These are phyloP conservation scores for Penicillium sclerotigenum DNA, from an alignment of 2,329 filamentous ascomycete genomes.

Conservation along the genomic window DNA sequence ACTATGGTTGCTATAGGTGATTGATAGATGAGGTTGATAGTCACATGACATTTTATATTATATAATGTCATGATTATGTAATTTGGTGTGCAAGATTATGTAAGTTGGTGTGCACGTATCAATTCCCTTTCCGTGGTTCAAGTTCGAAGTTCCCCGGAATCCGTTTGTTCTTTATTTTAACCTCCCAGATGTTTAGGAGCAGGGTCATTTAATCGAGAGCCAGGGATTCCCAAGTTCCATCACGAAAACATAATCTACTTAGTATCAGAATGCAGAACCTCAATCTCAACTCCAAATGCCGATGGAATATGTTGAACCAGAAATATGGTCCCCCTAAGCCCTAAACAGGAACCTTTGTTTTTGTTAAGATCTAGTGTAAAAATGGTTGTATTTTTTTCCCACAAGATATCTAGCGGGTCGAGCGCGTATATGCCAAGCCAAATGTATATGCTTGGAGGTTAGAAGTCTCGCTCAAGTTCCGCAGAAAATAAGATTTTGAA, in stretches of 20 bases:
- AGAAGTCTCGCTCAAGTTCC: too few relatives aligned
- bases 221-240: not conserved
- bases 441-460: not conserved
- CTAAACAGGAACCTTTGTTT: too few relatives aligned
- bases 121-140: not conserved
- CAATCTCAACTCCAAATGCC: not conserved
- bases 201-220: too few relatives aligned
- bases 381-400: too few relatives aligned
- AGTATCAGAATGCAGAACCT: not conserved
- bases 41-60: too few relatives aligned
- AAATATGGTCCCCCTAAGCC: too few relatives aligned
- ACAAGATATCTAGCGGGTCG: not conserved
- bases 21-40: too few relatives aligned
- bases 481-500: slow-evolving; percentile 1
- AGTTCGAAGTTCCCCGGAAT: not conserved
- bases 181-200: not conserved
- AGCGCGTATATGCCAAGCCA: not conserved
- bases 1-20: too few relatives aligned
- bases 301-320: too few relatives aligned
- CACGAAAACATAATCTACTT: not conserved
- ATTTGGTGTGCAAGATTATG: too few relatives aligned
- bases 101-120: too few relatives aligned
- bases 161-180: not conserved
- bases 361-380: too few relatives aligned
- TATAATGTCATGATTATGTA: not conserved